Conservation (phyloP, 345 rosid species). For the Moricandia arvensis region DNA sequence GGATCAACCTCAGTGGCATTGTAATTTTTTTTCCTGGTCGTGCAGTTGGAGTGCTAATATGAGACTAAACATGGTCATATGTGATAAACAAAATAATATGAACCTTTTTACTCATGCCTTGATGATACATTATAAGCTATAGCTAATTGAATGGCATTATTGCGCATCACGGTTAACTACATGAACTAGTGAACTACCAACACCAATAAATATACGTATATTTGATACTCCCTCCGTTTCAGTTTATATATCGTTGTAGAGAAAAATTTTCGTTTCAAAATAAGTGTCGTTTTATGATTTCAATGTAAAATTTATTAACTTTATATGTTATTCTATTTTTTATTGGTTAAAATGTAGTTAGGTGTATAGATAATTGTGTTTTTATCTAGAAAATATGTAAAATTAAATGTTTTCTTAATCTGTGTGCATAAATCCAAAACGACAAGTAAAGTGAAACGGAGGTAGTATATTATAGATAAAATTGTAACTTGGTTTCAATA, state of each 20-base stretch:
- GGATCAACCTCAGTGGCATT: constrained; percentile 19
- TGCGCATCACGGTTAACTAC: background rate
- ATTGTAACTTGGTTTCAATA: background rate
- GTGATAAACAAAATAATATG: background rate
- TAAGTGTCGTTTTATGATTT: too few relatives aligned
- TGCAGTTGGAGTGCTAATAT: background rate
- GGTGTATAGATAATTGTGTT: too few relatives aligned
- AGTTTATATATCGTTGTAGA: too few relatives aligned
- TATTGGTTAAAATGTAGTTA: too few relatives aligned
- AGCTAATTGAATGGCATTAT: background rate
- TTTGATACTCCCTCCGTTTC: too few relatives aligned
- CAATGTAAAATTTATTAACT: too few relatives aligned
- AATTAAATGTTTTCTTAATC: too few relatives aligned
- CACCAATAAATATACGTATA: background rate
- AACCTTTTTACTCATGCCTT: background rate
- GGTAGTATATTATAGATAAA: background rate
- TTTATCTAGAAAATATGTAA: too few relatives aligned
- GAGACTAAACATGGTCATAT: background rate
- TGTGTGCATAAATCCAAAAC: too few relatives aligned
- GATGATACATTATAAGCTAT: background rate
- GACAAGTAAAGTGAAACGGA: too few relatives aligned
- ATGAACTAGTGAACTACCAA: background rate
- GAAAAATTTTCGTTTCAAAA: too few relatives aligned
- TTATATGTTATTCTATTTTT: too few relatives aligned
- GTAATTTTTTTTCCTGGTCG: constrained; percentile 9